Evolutionary conservation across 805 yeast genomes (phyloP).

Genomic region (Ogataea methylovora): DNA sequence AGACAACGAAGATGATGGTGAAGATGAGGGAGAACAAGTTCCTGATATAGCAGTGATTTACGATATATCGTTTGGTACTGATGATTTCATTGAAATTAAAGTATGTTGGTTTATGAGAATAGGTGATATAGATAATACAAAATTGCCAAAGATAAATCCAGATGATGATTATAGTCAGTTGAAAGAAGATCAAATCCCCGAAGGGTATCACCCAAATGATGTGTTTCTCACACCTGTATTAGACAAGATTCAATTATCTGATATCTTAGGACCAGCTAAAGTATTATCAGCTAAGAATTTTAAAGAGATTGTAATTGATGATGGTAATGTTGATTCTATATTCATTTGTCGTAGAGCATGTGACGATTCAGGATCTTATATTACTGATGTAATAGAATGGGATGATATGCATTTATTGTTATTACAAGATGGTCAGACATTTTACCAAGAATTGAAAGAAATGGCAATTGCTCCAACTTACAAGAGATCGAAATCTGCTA

Average conservation of each 20-base stretch:
- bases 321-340: conserved; percentile 23
- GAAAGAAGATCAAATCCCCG: conserved; percentile 11
- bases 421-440: conserved; percentile 20
- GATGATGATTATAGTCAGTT: conserved; percentile 11
- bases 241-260: conserved; percentile 33
- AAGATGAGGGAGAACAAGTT: conserved; percentile 21
- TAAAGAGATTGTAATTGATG: conserved; percentile 26
- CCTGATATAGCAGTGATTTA: conserved; percentile 41
- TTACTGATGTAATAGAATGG: conserved; percentile 34
- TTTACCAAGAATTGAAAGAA: conserved; percentile 23
- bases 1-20: conserved; percentile 2
- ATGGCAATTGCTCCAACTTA: conserved; percentile 21
- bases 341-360: conserved; percentile 37
- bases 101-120: conserved; percentile 41
- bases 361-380: conserved; percentile 26
- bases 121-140: conserved; percentile 20
- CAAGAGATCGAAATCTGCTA: conserved; percentile 6
- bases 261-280: conserved; percentile 36
- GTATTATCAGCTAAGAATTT: conserved; percentile 34
- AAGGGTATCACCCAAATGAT: conserved; percentile 32
- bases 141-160: conserved; percentile 6
- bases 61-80: conserved; percentile 44
- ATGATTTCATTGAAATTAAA: conserved; percentile 38
- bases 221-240: conserved; percentile 46
- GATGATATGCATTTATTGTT: conserved; percentile 22